A percentile compares a stretch with the other conserved stretches of the same genome.
Conservation (phyloP, 805 yeast species). For the Gaillardinia entomophila region DNA sequence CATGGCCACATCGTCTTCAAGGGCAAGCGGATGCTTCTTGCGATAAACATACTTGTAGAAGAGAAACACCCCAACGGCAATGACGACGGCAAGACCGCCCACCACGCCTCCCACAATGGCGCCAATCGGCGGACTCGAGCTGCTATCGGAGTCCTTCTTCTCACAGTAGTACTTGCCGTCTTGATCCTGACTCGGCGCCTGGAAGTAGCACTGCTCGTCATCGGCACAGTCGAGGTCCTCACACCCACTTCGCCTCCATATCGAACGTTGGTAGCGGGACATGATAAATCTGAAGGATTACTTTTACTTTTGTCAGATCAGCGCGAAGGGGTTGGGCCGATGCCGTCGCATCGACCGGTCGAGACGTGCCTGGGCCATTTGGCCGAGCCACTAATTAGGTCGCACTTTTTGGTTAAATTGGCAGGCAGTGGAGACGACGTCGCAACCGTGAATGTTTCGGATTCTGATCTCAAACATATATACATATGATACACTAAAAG, state of each 20-base stretch:
- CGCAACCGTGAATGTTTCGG: too few species aligned
- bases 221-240: constrained; percentile 41
- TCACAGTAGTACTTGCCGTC: constrained; percentile 49
- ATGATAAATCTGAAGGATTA: too few species aligned
- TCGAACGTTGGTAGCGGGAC: neutral
- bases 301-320: too few species aligned
- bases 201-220: constrained; percentile 49
- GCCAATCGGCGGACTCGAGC: constrained; percentile 24
- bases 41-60: constrained; percentile 29
- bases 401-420: too few species aligned
- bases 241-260: neutral
- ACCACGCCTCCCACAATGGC: constrained; percentile 71
- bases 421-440: too few species aligned
- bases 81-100: constrained; percentile 50
- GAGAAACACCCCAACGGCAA: constrained; percentile 29
- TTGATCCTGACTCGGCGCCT: constrained; percentile 49
- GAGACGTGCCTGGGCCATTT: too few species aligned
- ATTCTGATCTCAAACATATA: too few species aligned
- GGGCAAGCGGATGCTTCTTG: constrained; percentile 23
- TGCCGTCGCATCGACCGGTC: too few species aligned
- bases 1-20: constrained; percentile 17
- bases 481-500: too few species aligned
- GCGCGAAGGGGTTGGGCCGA: too few species aligned
- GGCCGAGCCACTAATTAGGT: too few species aligned
- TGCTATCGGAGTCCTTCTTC: constrained; percentile 4